Evolutionary conservation across 495 filamentous ascomycete species (phyloP).

Genomic region (Friedmanniomyces endolithicus): DNA sequence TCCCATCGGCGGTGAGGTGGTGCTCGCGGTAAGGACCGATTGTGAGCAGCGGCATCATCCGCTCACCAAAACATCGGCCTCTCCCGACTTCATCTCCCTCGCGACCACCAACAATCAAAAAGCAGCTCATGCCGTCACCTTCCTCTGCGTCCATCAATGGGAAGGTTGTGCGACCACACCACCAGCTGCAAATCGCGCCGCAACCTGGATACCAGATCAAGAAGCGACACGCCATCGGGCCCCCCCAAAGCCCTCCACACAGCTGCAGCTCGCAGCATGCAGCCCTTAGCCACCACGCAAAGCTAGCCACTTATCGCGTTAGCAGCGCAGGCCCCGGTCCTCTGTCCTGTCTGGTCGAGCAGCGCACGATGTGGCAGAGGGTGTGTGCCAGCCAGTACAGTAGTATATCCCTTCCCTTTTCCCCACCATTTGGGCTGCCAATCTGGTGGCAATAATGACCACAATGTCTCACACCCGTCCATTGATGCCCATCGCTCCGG

Average conservation of each 20-base stretch:
- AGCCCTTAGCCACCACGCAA: constrained; percentile 1
- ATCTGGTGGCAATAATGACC: constrained; percentile 2
- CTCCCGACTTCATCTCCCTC: neutral
- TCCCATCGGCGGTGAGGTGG: too few relatives aligned
- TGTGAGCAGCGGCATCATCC: neutral
- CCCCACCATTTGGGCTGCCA: constrained; percentile 15
- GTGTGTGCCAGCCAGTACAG: neutral
- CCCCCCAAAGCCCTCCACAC: constrained; percentile 2
- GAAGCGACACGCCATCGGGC: constrained; percentile 1
- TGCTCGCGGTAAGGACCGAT: too few relatives aligned
- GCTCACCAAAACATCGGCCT: neutral
- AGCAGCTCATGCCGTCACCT: neutral
- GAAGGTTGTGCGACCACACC: constrained; percentile 5
- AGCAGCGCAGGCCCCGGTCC: constrained; percentile 1
- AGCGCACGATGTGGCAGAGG: neutral
- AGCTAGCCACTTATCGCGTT: constrained; percentile 6
- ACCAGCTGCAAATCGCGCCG: neutral
- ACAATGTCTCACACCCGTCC: neutral
- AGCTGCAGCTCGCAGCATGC: constrained; percentile 10
- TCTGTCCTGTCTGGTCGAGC: too few relatives aligned
- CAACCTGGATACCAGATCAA: neutral
- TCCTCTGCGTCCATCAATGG: neutral
- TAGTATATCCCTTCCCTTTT: constrained; percentile 16
- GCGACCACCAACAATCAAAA: neutral
- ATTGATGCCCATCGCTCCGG: constrained; percentile 9